Evolutionary conservation across 2,329 filamentous ascomycete genomes (phyloP).

Genomic region (Magnaporthiopsis rhizophila): DNA sequence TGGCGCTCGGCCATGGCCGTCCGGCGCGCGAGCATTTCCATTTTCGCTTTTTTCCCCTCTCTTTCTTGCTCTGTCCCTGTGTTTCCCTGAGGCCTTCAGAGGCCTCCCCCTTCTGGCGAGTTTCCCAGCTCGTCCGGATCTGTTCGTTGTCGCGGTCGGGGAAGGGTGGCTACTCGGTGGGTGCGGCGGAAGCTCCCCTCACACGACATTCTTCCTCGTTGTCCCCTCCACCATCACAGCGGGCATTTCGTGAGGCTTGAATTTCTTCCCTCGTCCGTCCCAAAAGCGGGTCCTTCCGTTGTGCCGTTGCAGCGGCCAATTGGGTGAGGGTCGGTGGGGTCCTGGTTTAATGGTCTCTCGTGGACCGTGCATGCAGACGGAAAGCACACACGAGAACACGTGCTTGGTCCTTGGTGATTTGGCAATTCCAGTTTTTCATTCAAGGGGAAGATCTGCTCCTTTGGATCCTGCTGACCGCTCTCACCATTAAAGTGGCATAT

Average conservation of each 20-base stretch:
- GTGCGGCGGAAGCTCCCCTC: neutral
- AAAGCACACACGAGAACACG: neutral
- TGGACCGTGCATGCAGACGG: neutral
- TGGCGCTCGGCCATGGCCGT: constrained; percentile 60
- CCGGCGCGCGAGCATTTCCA: constrained; percentile 65
- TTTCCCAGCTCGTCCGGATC: neutral
- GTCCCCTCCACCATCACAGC: neutral
- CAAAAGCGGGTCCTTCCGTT: neutral
- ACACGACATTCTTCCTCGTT: neutral
- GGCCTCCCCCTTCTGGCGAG: too few relatives aligned
- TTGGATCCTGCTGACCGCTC: neutral
- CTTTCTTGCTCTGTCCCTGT: neutral
- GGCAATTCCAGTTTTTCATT: neutral
- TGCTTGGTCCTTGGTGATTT: neutral
- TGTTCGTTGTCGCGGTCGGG: neutral
- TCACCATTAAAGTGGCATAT: neutral
- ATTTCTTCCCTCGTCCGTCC: neutral
- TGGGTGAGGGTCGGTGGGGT: neutral
- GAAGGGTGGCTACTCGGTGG: constrained; percentile 9
- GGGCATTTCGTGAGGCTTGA: neutral
- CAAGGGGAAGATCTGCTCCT: neutral
- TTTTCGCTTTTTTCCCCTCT: constrained; percentile 27
- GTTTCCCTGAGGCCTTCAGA: neutral
- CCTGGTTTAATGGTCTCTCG: neutral
- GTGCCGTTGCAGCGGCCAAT: neutral